These are phyloP conservation scores for Pichia occidentalis DNA, from an alignment of 805 yeast species.

Conservation along the genomic window DNA sequence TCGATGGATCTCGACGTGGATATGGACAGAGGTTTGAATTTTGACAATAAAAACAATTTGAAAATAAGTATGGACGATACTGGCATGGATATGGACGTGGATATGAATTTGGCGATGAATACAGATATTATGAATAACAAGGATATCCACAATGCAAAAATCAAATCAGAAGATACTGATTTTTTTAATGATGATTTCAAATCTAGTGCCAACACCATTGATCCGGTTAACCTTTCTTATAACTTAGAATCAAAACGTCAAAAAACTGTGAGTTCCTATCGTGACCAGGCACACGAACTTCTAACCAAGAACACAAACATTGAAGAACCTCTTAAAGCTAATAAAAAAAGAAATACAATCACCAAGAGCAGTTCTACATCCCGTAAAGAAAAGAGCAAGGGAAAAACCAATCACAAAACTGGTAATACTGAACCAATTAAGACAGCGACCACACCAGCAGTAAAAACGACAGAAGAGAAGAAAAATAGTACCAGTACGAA, in stretches of 20 bases:
- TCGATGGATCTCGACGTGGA: too few relatives aligned
- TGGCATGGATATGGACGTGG: background rate
- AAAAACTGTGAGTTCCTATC: constrained; percentile 12
- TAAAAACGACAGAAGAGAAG: background rate
- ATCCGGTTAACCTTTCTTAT: constrained; percentile 30
- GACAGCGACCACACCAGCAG: background rate
- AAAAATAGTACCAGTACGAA: background rate
- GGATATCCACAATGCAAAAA: too few relatives aligned
- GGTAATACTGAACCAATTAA: constrained; percentile 2
- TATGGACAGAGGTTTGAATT: too few relatives aligned
- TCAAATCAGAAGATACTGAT: background rate
- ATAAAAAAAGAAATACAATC: too few relatives aligned
- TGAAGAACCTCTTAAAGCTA: too few relatives aligned
- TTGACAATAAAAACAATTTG: too few relatives aligned
- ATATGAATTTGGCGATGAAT: background rate
- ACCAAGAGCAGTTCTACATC: constrained; percentile 7
- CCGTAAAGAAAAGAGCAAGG: background rate
- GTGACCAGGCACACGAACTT: background rate
- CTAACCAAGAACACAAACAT: constrained; percentile 3
- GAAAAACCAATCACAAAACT: background rate
- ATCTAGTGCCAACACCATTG: constrained; percentile 22
- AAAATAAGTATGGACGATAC: background rate
- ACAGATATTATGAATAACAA: too few relatives aligned
- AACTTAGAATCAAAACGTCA: constrained; percentile 28
- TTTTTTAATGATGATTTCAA: background rate